Conservation (phyloP, 129 eudicot species). For the Dittrichia graveolens region DNA sequence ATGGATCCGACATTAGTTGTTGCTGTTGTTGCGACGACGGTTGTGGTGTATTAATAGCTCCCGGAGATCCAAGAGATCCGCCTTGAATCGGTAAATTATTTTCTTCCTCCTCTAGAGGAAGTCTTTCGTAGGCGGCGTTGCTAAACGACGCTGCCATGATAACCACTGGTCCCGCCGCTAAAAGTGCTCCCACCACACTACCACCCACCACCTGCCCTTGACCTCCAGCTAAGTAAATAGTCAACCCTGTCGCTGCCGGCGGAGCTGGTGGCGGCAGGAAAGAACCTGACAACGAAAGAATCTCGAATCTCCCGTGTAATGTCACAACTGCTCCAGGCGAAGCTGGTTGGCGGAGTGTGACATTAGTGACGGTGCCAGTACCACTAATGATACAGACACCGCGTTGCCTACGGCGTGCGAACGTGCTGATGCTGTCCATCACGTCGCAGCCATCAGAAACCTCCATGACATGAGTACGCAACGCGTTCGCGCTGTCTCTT, state of each 20-base stretch:
- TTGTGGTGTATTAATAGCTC: not conserved
- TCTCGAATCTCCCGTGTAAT: constrained; percentile 8
- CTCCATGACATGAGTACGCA: constrained; percentile 16
- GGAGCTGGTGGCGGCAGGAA: constrained; percentile 16
- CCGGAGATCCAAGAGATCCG: constrained; percentile 11
- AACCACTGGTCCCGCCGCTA: constrained; percentile 11
- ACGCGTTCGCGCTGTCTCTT: constrained; percentile 1
- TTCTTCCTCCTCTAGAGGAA: constrained; percentile 8
- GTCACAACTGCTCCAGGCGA: not conserved
- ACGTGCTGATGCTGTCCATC: constrained; percentile 1
- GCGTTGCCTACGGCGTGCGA: constrained; percentile 22
- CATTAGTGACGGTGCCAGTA: constrained; percentile 8
- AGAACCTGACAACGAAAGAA: constrained; percentile 1
- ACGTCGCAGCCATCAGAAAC: constrained; percentile 13
- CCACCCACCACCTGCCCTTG: constrained; percentile 24
- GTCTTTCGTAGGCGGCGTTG: constrained; percentile 18
- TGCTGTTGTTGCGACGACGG: not conserved
- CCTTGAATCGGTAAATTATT: not conserved
- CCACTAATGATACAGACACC: constrained; percentile 10
- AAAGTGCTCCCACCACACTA: constrained; percentile 4
- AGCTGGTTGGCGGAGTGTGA: not conserved
- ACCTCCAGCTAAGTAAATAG: constrained; percentile 6
- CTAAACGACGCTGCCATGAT: constrained; percentile 16
- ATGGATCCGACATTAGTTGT: constrained; percentile 5
- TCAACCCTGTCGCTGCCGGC: not conserved